phyloP scores from a whole-genome alignment of 345 rosid genomes.

The Boechera divaricarpa region DNA sequence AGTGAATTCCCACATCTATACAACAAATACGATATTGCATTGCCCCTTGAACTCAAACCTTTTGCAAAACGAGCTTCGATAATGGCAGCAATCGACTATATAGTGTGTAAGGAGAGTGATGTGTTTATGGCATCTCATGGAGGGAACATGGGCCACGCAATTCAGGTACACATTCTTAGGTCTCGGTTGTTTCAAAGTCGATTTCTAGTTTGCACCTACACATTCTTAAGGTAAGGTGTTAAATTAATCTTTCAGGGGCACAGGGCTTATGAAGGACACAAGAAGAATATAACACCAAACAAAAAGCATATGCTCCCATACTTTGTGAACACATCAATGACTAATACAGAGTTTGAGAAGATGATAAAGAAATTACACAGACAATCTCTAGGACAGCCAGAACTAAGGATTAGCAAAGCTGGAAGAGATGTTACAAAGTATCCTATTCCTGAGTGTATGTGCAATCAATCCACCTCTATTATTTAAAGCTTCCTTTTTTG shows the following conservation, averaged over 20 bases:
- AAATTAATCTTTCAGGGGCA: constrained; percentile 62
- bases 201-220: neutral
- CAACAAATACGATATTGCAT: constrained; percentile 83
- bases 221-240: constrained; percentile 6
- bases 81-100: constrained; percentile 88
- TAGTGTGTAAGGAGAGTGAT: constrained; percentile 82
- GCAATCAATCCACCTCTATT: constrained; percentile 49
- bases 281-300: constrained; percentile 88
- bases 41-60: constrained; percentile 83
- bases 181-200: neutral
- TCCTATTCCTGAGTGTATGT: constrained; percentile 91
- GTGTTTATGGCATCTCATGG: constrained; percentile 99
- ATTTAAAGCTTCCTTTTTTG: constrained; percentile 4
- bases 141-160: constrained; percentile 95
- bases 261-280: constrained; percentile 87
- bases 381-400: constrained; percentile 90
- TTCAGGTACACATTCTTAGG: constrained; percentile 61
- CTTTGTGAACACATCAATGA: constrained; percentile 70
- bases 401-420: constrained; percentile 66
- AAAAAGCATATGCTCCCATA: constrained; percentile 92
- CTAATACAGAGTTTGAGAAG: constrained; percentile 67
- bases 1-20: constrained; percentile 71
- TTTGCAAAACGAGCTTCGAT: constrained; percentile 75
- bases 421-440: constrained; percentile 90
- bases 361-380: constrained; percentile 71